These are phyloP conservation scores for Pyronema domesticum DNA, from an alignment of 495 filamentous ascomycete species.

Conservation along the genomic window DNA sequence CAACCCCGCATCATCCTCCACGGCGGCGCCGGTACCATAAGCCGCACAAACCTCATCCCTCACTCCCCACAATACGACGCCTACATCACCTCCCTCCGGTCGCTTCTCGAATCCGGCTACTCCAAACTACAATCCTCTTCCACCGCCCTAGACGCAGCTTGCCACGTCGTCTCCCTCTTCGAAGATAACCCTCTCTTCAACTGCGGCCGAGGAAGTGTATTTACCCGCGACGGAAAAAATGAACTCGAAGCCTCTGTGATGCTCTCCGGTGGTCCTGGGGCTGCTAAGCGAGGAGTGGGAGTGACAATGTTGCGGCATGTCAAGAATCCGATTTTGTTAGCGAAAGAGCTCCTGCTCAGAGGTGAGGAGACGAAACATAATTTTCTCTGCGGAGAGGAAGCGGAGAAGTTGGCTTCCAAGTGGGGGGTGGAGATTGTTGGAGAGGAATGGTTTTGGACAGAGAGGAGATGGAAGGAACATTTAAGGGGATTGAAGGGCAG, in stretches of 20 bases:
- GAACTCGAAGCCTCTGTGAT: slow-evolving; percentile 86
- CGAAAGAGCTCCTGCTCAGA: slow-evolving; percentile 48
- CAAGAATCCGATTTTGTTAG: slow-evolving; percentile 63
- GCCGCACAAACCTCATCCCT: slow-evolving; percentile 45
- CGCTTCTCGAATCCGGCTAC: slow-evolving; percentile 31
- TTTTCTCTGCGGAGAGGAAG: slow-evolving; percentile 45
- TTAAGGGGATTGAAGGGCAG: slow-evolving; percentile 36
- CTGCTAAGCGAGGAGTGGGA: slow-evolving; percentile 57
- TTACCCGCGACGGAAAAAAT: slow-evolving; percentile 62
- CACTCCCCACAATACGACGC: slow-evolving; percentile 18
- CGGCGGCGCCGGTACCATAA: slow-evolving; percentile 72
- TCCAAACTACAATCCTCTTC: slow-evolving; percentile 29
- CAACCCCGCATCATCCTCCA: slow-evolving; percentile 41
- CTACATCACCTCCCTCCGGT: slow-evolving; percentile 13
- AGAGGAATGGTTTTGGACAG: slow-evolving; percentile 59
- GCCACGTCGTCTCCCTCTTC: slow-evolving; percentile 55
- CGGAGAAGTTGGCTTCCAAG: slow-evolving; percentile 44
- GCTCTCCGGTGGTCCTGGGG: slow-evolving; percentile 43
- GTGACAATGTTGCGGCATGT: slow-evolving; percentile 53
- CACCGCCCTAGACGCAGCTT: slow-evolving; percentile 52
- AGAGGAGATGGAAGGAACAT: slow-evolving; percentile 72
- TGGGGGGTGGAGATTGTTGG: slow-evolving; percentile 56
- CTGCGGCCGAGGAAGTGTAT: slow-evolving; percentile 68
- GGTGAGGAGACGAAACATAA: slow-evolving; percentile 41
- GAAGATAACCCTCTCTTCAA: slow-evolving; percentile 80